phyloP scores from a whole-genome alignment of 2,329 filamentous ascomycete genomes.

The Xylariaceae sp. region DNA sequence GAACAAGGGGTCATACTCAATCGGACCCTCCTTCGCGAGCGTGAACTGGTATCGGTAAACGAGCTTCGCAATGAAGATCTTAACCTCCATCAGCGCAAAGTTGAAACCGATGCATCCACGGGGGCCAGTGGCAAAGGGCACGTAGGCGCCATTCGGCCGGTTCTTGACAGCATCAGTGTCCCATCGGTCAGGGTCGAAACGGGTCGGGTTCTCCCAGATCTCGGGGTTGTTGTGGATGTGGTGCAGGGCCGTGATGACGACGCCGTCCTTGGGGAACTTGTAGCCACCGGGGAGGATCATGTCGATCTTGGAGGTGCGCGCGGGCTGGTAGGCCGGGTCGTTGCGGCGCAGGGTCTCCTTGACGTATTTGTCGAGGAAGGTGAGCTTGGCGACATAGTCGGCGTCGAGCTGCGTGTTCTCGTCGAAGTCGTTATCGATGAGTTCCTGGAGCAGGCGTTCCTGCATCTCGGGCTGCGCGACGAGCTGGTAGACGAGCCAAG shows the following conservation, averaged over 20 bases:
- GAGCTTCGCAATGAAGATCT: slow-evolving; percentile 53
- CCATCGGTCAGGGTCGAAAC: slow-evolving; percentile 58
- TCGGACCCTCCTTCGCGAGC: slow-evolving; percentile 42
- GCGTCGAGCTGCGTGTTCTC: slow-evolving; percentile 42
- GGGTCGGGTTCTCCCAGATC: slow-evolving; percentile 52
- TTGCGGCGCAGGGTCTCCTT: slow-evolving; percentile 57
- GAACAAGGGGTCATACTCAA: slow-evolving; percentile 57
- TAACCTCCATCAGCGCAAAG: slow-evolving; percentile 57
- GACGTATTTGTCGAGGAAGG: slow-evolving; percentile 52
- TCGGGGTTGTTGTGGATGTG: slow-evolving; percentile 49
- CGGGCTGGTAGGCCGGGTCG: slow-evolving; percentile 58
- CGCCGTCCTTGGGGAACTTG: slow-evolving; percentile 44
- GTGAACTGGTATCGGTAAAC: slow-evolving; percentile 54
- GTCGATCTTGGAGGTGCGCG: slow-evolving; percentile 50
- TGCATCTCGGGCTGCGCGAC: slow-evolving; percentile 51
- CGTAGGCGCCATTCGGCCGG: slow-evolving; percentile 44
- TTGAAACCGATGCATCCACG: slow-evolving; percentile 61
- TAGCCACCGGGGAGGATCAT: slow-evolving; percentile 56
- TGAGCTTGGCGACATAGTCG: slow-evolving; percentile 43
- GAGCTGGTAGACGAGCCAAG: slow-evolving; percentile 52
- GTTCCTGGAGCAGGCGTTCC: slow-evolving; percentile 52
- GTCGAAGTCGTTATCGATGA: slow-evolving; percentile 45
- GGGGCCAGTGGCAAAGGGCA: slow-evolving; percentile 54
- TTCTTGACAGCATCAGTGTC: slow-evolving; percentile 48
- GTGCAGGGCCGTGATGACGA: slow-evolving; percentile 51